Base-by-base conservation (phyloP, 1,284 basidiomycete species). In the Inonotus obliquus region DNA sequence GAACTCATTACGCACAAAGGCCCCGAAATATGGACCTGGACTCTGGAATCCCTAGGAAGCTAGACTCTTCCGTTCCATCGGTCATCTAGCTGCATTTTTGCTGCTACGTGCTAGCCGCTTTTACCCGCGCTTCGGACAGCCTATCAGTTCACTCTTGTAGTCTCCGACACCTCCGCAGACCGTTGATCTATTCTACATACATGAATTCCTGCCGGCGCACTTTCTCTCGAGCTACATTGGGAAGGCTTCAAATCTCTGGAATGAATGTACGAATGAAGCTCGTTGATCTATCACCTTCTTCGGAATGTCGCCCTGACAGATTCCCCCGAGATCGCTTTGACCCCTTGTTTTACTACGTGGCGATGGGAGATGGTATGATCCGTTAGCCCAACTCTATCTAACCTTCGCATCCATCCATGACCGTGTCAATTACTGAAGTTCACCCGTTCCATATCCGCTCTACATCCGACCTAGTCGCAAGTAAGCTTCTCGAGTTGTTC, bases 11-110 rank as follows among this genome's bases (percentile, higher is more conserved):
- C n/a, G 27, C 51, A 32, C 2, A 52, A 52, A 27, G 29, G n/a
- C 51, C 51, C 51, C 51, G 51, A 52, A 52, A 35, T 27, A 11
- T n/a, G 5, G 51, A 52, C 35, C 51, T 29, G n/a, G 51, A 52
- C 51, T 27, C 51, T 29, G n/a, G 51, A 52, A 25, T 27, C 23
- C 19, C 51, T 49, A 25, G 11, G 51, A 52, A 35, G 29, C 27
- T 52, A 52, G 27, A 32, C 17, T 52, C 29, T 35, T 52, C 51
- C 51, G 51, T 37, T n/a, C 51, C 51, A 27, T 52, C 51, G 51
- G 23, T 3, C 32, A 52, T 52, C 14, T 14, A 25, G 14, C 27
- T 52, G 17, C 19, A 35, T 52, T 4, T n/a, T 52, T 9, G 14
- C 2, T 27, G 14, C 6, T 52, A 35, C 1, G 17, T 32, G 9